Percentiles rank a stretch among this genome's conserved stretches.
phyloP scores from a whole-genome alignment of 257 asterid genomes.

The Nicotiana tabacum region DNA sequence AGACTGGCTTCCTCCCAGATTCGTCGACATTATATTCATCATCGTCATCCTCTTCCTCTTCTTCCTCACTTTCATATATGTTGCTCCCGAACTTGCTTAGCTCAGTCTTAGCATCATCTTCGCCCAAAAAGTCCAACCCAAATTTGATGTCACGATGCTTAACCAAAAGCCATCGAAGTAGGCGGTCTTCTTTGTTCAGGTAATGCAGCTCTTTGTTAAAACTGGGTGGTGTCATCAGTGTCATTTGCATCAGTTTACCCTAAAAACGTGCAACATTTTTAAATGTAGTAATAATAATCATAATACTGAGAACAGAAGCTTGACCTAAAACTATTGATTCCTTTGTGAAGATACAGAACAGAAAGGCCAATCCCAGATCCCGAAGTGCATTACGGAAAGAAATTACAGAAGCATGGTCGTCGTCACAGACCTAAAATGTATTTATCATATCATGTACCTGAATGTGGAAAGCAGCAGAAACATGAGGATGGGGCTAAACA shows the following conservation, averaged over 20 bases:
- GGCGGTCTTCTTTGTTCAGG: slow-evolving; percentile 82
- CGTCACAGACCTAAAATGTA: not conserved
- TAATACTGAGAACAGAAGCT: not conserved
- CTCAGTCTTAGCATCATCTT: slow-evolving; percentile 17
- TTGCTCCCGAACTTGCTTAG: not conserved
- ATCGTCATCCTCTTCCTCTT: not conserved
- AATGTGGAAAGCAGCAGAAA: not conserved
- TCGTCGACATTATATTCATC: not conserved
- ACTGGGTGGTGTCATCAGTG: slow-evolving; percentile 86
- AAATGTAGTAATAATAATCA: not conserved
- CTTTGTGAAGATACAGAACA: not conserved
- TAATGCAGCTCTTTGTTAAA: slow-evolving; percentile 63
- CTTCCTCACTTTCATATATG: not conserved
- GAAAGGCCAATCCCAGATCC: not conserved
- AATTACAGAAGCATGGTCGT: not conserved
- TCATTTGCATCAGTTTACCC: slow-evolving; percentile 72
- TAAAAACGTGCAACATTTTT: slow-evolving; percentile 3
- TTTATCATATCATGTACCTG: not conserved
- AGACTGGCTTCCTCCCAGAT: not conserved
- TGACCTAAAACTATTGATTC: not conserved
- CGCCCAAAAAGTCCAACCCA: slow-evolving; percentile 22
- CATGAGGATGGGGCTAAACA: not conserved
- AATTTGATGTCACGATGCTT: slow-evolving; percentile 53
- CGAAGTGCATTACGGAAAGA: not conserved
- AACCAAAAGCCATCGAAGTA: slow-evolving; percentile 77